Evolutionary conservation across 495 filamentous ascomycete species (phyloP).

Genomic region (Hamigera avellanea): DNA sequence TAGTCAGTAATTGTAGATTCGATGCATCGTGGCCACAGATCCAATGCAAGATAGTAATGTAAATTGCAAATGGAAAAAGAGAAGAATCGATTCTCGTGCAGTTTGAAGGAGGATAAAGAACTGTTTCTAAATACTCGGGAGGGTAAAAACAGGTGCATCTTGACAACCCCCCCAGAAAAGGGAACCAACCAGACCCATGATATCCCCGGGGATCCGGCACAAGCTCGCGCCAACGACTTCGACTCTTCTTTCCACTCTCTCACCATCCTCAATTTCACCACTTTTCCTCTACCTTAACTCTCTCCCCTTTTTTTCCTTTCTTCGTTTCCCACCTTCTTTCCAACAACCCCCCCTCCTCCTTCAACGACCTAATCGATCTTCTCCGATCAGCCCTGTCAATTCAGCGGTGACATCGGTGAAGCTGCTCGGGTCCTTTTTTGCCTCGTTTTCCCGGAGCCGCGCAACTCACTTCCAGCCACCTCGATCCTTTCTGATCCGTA

Average conservation of each 20-base stretch:
- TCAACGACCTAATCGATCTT: not conserved
- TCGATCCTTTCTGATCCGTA: slow-evolving; percentile 42
- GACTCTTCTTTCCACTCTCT: not conserved
- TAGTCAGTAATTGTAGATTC: too few relatives aligned
- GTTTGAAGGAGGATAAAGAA: too few relatives aligned
- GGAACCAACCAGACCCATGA: too few relatives aligned
- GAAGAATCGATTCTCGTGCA: too few relatives aligned
- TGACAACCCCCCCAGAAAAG: too few relatives aligned
- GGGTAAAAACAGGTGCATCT: too few relatives aligned
- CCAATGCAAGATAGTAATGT: too few relatives aligned
- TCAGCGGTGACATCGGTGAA: slow-evolving; percentile 16
- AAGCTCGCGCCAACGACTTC: too few relatives aligned
- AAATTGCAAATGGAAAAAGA: too few relatives aligned
- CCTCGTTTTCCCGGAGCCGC: slow-evolving; percentile 24
- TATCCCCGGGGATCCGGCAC: too few relatives aligned
- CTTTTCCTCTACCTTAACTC: slow-evolving; percentile 5
- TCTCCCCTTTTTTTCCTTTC: slow-evolving; percentile 6
- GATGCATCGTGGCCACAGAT: too few relatives aligned
- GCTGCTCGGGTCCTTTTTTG: slow-evolving; percentile 11
- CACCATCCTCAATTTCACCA: slow-evolving; percentile 3
- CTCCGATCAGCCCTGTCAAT: not conserved
- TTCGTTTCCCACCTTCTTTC: not conserved
- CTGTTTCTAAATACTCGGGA: too few relatives aligned
- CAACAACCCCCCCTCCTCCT: not conserved
- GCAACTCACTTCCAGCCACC: slow-evolving; percentile 44